Conservation (phyloP, 2,329 filamentous ascomycete species). For the Alternaria brassicicola region DNA sequence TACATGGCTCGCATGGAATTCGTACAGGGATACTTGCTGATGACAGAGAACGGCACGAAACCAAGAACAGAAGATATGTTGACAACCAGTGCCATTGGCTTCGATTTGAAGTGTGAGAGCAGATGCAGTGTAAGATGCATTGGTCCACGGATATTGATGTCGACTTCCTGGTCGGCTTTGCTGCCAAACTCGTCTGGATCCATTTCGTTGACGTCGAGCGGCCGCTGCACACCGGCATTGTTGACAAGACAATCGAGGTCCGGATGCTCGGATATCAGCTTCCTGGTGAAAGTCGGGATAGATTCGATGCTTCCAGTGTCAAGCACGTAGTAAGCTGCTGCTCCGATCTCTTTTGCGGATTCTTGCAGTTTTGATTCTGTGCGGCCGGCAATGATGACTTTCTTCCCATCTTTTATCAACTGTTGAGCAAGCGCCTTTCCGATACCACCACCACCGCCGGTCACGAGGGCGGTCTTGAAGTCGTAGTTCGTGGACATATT, state of each 20-base stretch:
- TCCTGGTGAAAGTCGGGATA: constrained; percentile 55
- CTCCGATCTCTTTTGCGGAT: constrained; percentile 54
- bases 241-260: constrained; percentile 65
- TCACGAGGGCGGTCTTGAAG: constrained; percentile 54
- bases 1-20: neutral
- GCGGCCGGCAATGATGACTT: constrained; percentile 60
- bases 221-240: constrained; percentile 65
- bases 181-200: constrained; percentile 52
- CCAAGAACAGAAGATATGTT: constrained; percentile 63
- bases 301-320: constrained; percentile 57
- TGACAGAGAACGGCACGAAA: constrained; percentile 58
- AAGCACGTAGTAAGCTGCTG: constrained; percentile 58
- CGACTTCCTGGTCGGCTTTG: constrained; percentile 62
- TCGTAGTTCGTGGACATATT: constrained; percentile 35
- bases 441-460: constrained; percentile 59
- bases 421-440: constrained; percentile 57
- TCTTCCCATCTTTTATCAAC: constrained; percentile 54
- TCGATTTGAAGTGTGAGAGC: constrained; percentile 57
- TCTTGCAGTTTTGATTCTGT: constrained; percentile 60
- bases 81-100: constrained; percentile 54
- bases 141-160: constrained; percentile 64
- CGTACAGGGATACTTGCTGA: constrained; percentile 45
- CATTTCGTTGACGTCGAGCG: constrained; percentile 54
- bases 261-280: constrained; percentile 57
- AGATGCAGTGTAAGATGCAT: constrained; percentile 61